Base-by-base conservation (phyloP, 2,329 filamentous ascomycete genomes). In the Colletotrichum tabaci region DNA sequence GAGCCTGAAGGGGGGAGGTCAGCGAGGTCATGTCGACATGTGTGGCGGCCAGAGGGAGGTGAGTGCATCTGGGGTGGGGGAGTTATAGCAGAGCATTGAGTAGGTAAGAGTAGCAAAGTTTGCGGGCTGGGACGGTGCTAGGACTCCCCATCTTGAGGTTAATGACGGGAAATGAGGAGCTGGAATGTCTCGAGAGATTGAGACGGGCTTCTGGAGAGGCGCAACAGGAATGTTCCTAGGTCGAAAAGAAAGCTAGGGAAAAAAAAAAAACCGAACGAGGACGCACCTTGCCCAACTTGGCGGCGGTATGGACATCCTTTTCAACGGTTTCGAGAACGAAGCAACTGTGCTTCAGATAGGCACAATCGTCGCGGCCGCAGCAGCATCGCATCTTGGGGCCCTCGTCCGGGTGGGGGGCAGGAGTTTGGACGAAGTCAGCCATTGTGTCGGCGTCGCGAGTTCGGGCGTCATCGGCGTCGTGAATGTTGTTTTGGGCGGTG, bases 201-300 rank as follows among this genome's bases (percentile, higher is more conserved):
- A 47, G 21, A 56, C 40, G 52, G 40, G 52, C 26, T 47, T n/a
- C 21, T 47, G 58, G 18, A 44, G 50, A 42, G 58, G 65, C 12
- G 55, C 55, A 26, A 60, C 44, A 52, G 71, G 61, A 72, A 73
- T 73, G 67, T 69, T 72, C 58, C 65, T 40, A 26, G 35, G n/a
- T n/a, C 16, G n/a, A 49, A 40, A 42, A 53, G 57, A 42, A 21
- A 50, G 53, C 46, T 42, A 57, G 30, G 57, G 50, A 40, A 18
- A 49, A 26, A 13, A 35, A 40, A 42, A 58, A 60, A 55, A 71
- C 65, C 56, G 26, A 72, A 26, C 44, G 55, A 60, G 65, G 75
- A 90, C 94, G 80, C 92, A 98, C 96, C 93, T 98, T 94, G 75
- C 96, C 96, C 77, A 98, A 88, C 80, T 93, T 89, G 60, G 95